Evolutionary conservation across 2,329 filamentous ascomycete species (phyloP), one percentile per base, ranked within the genome.

Genomic region (Aspergillus pseudotamarii): DNA sequence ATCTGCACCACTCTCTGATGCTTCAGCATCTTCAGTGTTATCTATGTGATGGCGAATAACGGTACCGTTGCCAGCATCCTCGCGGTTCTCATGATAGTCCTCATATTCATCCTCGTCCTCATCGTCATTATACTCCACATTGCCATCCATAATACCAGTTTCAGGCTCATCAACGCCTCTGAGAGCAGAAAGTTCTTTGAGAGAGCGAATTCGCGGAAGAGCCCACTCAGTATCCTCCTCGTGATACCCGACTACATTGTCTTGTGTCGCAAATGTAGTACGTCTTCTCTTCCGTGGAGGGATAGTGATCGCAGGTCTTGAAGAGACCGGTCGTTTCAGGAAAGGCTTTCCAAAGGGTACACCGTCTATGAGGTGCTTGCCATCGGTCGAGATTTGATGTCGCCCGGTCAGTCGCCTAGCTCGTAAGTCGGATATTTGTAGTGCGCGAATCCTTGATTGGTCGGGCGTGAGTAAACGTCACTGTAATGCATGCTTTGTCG

Each of bases 341-440:
- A 88, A 88, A 1, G 90, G 89, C 64, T 90, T 86, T 3, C 94
- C 94, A 75, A 94, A 97, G 0, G 93, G 86, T 23, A 97, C 83
- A 4, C 94, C 94, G 74, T 98, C 94, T 12, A 95, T 85, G 6
- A 97, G 83, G 73, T 94, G 93, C 68, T 85, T 89, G 4, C 94
- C 94, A 75, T 92, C 91, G 2, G 81, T 72, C 0, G 91, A 88
- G 59, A 97, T 96, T 76, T 97, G 94, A 67, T 91, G 83, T 55
- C 94, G 88, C 30, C 94, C 94, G 62, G 88, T 89, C 12, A 96
- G 79, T 59, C 87, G 87, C 68, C 93, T 85, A 55, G 88, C 85
- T 71, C 88, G 88, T 10, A 95, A 78, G 74, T 98, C 94, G 50
- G 89, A 86, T 28, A 86, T 88, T 60, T 90, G 84, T 43, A 97